phyloP scores from a whole-genome alignment of 2,329 filamentous ascomycete species.

The Thielaviopsis populi region DNA sequence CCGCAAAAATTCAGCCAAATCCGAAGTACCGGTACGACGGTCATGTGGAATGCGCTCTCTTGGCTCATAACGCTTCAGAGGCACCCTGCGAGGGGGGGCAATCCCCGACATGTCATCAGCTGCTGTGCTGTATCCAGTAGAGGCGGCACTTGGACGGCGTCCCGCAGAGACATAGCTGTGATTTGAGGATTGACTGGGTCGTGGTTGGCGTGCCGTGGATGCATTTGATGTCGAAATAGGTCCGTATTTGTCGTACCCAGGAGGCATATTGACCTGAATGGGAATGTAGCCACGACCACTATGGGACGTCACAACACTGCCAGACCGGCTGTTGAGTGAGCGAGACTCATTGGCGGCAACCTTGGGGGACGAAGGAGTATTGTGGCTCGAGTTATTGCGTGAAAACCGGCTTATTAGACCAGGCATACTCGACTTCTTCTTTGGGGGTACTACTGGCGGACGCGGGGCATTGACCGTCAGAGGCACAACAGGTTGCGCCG shows the following conservation, averaged over 20 bases:
- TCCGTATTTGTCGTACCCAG: slow-evolving; percentile 31
- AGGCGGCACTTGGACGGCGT: neutral
- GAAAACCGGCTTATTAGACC: slow-evolving; percentile 47
- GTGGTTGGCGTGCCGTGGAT: slow-evolving; percentile 15
- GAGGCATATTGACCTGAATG: slow-evolving; percentile 36
- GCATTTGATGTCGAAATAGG: slow-evolving; percentile 19
- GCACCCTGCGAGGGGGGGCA: slow-evolving; percentile 22
- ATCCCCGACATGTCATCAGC: slow-evolving; percentile 23
- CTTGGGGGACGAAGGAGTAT: slow-evolving; percentile 20
- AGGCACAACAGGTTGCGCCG: slow-evolving; percentile 26
- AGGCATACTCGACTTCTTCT: slow-evolving; percentile 49
- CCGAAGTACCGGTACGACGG: slow-evolving; percentile 43
- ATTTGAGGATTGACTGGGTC: slow-evolving; percentile 11
- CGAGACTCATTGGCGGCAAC: slow-evolving; percentile 22
- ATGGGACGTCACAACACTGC: slow-evolving; percentile 23
- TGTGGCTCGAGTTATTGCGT: slow-evolving; percentile 25
- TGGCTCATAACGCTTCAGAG: slow-evolving; percentile 44
- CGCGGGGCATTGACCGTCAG: slow-evolving; percentile 24
- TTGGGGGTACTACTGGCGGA: slow-evolving; percentile 27
- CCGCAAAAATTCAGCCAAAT: slow-evolving; percentile 58
- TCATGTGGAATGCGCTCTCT: slow-evolving; percentile 33
- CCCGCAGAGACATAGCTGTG: slow-evolving; percentile 3
- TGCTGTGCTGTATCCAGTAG: slow-evolving; percentile 16
- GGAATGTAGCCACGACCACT: slow-evolving; percentile 33
- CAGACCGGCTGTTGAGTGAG: slow-evolving; percentile 25